A percentile compares a stretch with the other conserved stretches of the same genome.
phyloP scores from a whole-genome alignment of 2,329 filamentous ascomycete species.

The Talaromyces albobiverticillius region DNA sequence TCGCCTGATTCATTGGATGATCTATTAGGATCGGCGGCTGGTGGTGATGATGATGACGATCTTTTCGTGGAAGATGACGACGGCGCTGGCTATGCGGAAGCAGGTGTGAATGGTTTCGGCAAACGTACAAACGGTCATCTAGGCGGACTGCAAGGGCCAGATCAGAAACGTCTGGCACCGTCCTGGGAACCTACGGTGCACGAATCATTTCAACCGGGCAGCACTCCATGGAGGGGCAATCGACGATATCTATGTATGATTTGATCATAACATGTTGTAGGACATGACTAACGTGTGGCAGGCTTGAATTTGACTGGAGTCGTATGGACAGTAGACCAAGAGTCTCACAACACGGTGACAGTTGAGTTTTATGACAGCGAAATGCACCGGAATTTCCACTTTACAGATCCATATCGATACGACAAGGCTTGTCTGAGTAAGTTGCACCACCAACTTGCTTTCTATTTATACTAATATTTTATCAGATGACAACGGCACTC shows the following conservation, averaged over 20 bases:
- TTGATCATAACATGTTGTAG: too few relatives aligned
- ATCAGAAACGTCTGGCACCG: slow-evolving; percentile 51
- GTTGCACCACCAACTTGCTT: slow-evolving; percentile 17
- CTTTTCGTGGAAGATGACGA: slow-evolving; percentile 97
- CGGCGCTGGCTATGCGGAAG: slow-evolving; percentile 77
- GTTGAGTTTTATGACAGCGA: slow-evolving; percentile 98
- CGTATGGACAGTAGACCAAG: slow-evolving; percentile 96
- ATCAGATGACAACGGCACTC: slow-evolving; percentile 69
- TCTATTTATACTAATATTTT: slow-evolving; percentile 21
- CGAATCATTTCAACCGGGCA: slow-evolving; percentile 85
- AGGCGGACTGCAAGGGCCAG: slow-evolving; percentile 42
- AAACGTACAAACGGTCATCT: slow-evolving; percentile 58
- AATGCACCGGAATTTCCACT: slow-evolving; percentile 90
- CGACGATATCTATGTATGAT: slow-evolving; percentile 76
- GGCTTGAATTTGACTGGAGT: slow-evolving; percentile 85
- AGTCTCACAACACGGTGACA: slow-evolving; percentile 87
- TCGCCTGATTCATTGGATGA: slow-evolving; percentile 77
- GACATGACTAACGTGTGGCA: slow-evolving; percentile 30
- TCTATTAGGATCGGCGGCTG: slow-evolving; percentile 65
- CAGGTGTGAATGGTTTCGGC: slow-evolving; percentile 58
- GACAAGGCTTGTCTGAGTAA: slow-evolving; percentile 87
- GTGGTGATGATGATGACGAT: slow-evolving; percentile 77
- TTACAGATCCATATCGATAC: slow-evolving; percentile 92
- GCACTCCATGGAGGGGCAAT: slow-evolving; percentile 93
- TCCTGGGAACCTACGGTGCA: slow-evolving; percentile 67